Base-by-base conservation (phyloP, 2,329 filamentous ascomycete genomes). In the Botrytis cinerea region DNA sequence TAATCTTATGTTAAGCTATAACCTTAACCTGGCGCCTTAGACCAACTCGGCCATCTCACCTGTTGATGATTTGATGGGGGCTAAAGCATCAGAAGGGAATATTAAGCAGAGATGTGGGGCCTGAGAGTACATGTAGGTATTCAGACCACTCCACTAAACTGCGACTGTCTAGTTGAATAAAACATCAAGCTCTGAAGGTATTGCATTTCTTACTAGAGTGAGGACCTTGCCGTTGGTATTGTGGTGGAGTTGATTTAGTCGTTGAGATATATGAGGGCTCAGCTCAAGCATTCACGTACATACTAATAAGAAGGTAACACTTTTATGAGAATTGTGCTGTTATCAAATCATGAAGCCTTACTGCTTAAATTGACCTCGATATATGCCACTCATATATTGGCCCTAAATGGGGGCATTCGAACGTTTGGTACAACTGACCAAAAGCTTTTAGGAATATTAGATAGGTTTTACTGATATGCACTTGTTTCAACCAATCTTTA, bases 41-140 rank as follows among this genome's bases (percentile, higher is more conserved):
- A 68, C 64, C 64, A 54, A 68, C 64, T 68, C 64, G 46, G 66
- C 48, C 48, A 68, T 68, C 66, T 68, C 66, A 68, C 66, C 64
- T 32, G 25, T 4, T 43, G 10, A 9, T 43, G 9, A 22, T 68
- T 68, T 51, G 25, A 43, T 57, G 12, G 1, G 10, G 1, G 1
- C 2, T 0, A 0, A 0, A 0, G 2, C 1, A 0, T 3, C 12
- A 2, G 7, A 6, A 61, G 2, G 1, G 20, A 1, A 16, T 48
- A 48, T 32, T 0, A 48, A 45, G n/a, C 4, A 10, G 4, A 63
- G 18, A 45, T 18, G 4, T 28, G 9, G 25, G 38, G n/a, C n/a
- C 1, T 45, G 61, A 12, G 22, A 48, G 46, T 48, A 25, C 22
- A 48, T 48, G 2, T 25, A 25, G 22, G 22, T 48, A 12, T 25